Evolutionary conservation across 768 basidiomycete species (phyloP).

Genomic region (Leucogyrophana mollusca): DNA sequence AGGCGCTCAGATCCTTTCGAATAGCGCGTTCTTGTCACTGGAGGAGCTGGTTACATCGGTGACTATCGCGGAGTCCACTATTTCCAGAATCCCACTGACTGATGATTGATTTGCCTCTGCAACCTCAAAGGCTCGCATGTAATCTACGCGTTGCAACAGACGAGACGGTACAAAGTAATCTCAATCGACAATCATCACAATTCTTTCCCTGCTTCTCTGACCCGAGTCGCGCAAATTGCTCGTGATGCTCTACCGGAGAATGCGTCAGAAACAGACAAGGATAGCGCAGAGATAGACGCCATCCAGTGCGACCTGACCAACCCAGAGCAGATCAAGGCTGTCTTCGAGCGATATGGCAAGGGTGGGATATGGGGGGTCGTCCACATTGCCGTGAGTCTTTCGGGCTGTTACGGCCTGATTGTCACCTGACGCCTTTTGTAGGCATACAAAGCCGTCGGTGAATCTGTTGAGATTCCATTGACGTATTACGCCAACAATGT

Average conservation of each 20-base stretch:
- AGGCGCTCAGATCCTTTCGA: conserved; percentile 11
- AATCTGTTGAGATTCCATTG: conserved; percentile 90
- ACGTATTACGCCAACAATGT: conserved; percentile 96
- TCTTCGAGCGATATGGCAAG: conserved; percentile 84
- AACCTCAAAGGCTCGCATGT: conserved; percentile 99
- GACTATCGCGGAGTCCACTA: conserved; percentile 13
- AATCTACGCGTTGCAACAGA: conserved; percentile 81
- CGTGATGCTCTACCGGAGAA: conserved; percentile 64
- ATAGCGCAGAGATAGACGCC: conserved; percentile 71
- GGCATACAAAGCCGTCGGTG: conserved; percentile 98
- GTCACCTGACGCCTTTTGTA: conserved; percentile 25
- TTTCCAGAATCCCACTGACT: conserved; percentile 10
- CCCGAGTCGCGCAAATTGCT: conserved; percentile 79
- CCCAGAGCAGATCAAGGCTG: conserved; percentile 63
- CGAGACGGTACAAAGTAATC: conserved; percentile 87
- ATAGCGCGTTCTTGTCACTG: conserved; percentile 67
- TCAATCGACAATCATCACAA: conserved; percentile 96
- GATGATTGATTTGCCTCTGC: conserved; percentile 4
- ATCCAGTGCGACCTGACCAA: conserved; percentile 74
- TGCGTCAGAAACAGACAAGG: conserved; percentile 64
- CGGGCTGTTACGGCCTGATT: background rate
- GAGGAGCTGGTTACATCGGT: conserved; percentile 93
- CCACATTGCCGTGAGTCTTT: conserved; percentile 80
- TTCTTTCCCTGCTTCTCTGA: conserved; percentile 73
- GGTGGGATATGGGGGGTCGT: conserved; percentile 96